Evolutionary conservation across 2,329 filamentous ascomycete genomes (phyloP), one percentile per base, ranked within the genome.

Genomic region (Septoria petroselini): DNA sequence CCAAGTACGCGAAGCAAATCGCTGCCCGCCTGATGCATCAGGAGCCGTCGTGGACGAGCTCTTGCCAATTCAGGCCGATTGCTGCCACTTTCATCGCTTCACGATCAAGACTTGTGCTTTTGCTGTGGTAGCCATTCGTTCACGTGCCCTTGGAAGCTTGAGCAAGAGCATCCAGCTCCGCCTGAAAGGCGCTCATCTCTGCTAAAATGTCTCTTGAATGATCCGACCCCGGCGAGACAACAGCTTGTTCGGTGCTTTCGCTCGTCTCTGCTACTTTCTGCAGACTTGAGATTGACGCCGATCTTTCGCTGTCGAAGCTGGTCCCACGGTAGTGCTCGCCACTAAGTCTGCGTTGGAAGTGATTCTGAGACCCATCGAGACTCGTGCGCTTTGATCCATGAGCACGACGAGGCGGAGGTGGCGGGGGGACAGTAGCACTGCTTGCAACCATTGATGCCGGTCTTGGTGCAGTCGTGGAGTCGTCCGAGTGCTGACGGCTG

Each of bases 171-270:
- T 66, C 64, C 25, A 66, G 62, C 50, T 66, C 64, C 2, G 57
- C 61, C 49, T 65, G 61, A 41, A 66, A 62, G 11, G 63, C 62
- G 8, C 55, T 42, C 57, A 67, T 59, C 42, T 67, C 64, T 9
- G 61, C 64, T 30, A 67, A 48, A 4, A 66, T 58, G 46, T 66
- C 58, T 19, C 53, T 45, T 34, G 51, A 40, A 15, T 39, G 18
- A 30, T 54, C 47, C 4, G 50, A 8, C 8, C 46, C 33, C 18
- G 51, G 45, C 21, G 47, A 48, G 6, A 33, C 9, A 23, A 52
- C 41, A 4, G 49, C 35, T 12, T 57, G 50, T 33, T 54, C 52
- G 3, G 17, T 31, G 23, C 38, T 33, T 25, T 55, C 48, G 14
- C 49, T 44, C 23, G 25, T 34, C 41, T 60, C 57, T 5, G 48